Base-by-base conservation (phyloP, 306 rosid genomes). In the Prosopis cineraria region DNA sequence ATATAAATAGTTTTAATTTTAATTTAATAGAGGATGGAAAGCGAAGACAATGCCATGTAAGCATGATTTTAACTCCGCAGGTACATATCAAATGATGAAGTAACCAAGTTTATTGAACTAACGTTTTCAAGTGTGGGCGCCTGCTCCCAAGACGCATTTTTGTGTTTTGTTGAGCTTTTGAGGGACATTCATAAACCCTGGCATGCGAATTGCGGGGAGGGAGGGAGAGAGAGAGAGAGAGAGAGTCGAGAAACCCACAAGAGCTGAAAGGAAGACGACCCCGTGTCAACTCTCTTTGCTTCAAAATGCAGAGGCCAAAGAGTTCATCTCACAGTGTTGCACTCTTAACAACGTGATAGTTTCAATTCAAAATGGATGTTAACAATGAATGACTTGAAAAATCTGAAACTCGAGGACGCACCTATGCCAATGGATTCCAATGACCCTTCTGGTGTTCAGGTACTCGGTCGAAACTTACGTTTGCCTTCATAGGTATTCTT, bases 341-440 rank as follows among this genome's bases (percentile, higher is more conserved):
- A 17, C 29, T 39, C 53, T 10, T 73, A 2, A 6, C 82, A 47
- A 11, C 7, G 45, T 2, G 16, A 19, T 41, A 29, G 4, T 64
- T 39, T 67, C 69, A 27, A 45, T 47, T 10, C 2, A 34, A 71
- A 73, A 93, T 94, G 97, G 89, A 90, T 10, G 64, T 85, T 24
- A 87, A 86, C 80, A 72, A 86, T 55, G 88, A 72, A 86, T 55
- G 88, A 76, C 73, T 44, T 63, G 64, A 77, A 36, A 50, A 73
- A 77, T 24, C 37, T 19, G 66, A 77, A 77, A 25, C 45, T 66
- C 6, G 76, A 70, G 7, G 77, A 73, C 14, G 39, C 78, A 0
- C 60, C 83, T 31, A 82, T 84, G 84, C 91, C 85, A 45, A 85
- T 84, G 90, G 90, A 89, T 10, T 72, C 94, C 36, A 79, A 39